phyloP scores from a whole-genome alignment of 176 grass and related monocot species.

The Puccinellia tenuiflora region DNA sequence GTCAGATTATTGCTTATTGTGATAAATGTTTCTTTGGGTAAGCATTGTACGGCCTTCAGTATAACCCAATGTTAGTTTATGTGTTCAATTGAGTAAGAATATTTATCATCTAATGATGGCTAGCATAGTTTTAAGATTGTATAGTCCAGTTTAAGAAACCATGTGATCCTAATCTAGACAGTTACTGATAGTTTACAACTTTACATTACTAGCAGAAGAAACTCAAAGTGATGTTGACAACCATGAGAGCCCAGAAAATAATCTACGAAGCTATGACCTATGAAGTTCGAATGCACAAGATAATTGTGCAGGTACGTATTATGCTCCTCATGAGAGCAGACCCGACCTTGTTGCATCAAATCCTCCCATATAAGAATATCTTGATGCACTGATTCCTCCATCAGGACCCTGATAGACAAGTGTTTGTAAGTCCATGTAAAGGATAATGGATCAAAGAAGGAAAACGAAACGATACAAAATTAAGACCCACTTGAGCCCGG shows the following conservation, averaged over 20 bases:
- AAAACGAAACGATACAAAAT: neutral
- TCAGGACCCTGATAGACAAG: conserved; percentile 67
- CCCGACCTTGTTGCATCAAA: conserved; percentile 96
- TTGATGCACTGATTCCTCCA: conserved; percentile 97
- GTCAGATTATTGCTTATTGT: neutral
- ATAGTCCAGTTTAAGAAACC: neutral
- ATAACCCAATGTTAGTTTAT: neutral
- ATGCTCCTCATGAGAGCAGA: neutral
- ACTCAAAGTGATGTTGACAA: neutral
- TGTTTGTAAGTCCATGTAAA: conserved; percentile 14
- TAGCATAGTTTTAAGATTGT: neutral
- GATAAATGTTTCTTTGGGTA: neutral
- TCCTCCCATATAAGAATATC: conserved; percentile 90
- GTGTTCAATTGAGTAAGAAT: neutral
- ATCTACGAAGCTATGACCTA: neutral
- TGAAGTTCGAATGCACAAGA: too few species aligned
- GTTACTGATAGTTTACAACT: neutral
- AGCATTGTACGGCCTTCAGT: neutral
- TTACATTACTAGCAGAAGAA: neutral
- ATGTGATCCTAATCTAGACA: neutral
- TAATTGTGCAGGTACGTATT: neutral
- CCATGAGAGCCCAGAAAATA: neutral
- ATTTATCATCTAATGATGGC: neutral
- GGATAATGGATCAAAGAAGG: neutral
- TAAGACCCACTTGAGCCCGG: conserved; percentile 65